Evolutionary conservation across 176 grass and related monocot genomes (phyloP).

Genomic region (Musa schizocarpa): DNA sequence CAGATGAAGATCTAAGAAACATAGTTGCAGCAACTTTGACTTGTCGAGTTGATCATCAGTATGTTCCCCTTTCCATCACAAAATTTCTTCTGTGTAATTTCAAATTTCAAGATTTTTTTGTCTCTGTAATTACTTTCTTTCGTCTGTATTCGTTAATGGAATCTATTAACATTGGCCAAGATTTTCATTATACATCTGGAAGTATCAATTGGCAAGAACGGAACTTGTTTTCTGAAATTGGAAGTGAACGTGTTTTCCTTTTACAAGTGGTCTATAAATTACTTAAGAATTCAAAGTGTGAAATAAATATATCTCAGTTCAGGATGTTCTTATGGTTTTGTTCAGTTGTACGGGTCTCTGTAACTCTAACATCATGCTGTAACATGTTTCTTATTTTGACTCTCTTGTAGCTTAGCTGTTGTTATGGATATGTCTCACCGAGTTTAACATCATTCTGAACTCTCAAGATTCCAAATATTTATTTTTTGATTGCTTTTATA

Average conservation of each 20-base stretch:
- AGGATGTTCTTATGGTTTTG: not conserved
- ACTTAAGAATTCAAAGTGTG: not conserved
- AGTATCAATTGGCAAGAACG: not conserved
- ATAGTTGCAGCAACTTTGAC: conserved; percentile 85
- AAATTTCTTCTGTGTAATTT: not conserved
- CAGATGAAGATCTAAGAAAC: conserved; percentile 61
- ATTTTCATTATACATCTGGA: not conserved
- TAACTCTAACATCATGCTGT: not conserved
- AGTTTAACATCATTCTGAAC: not conserved
- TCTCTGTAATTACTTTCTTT: not conserved
- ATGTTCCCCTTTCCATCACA: conserved; percentile 22
- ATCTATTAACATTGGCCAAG: not conserved
- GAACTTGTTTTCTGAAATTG: not conserved
- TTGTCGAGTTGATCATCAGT: conserved; percentile 90
- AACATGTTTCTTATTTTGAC: not conserved
- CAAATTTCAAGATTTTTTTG: not conserved
- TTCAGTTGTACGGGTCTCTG: not conserved
- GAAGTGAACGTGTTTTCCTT: not conserved
- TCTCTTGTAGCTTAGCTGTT: not conserved
- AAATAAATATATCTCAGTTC: not conserved
- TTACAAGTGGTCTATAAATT: not conserved
- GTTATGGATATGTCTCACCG: not conserved
- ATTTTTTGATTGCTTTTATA: not conserved
- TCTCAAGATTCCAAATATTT: not conserved
- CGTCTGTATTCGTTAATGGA: not conserved